Conservation (phyloP, 2,329 filamentous ascomycete genomes). For the Stromatinia cepivora region DNA sequence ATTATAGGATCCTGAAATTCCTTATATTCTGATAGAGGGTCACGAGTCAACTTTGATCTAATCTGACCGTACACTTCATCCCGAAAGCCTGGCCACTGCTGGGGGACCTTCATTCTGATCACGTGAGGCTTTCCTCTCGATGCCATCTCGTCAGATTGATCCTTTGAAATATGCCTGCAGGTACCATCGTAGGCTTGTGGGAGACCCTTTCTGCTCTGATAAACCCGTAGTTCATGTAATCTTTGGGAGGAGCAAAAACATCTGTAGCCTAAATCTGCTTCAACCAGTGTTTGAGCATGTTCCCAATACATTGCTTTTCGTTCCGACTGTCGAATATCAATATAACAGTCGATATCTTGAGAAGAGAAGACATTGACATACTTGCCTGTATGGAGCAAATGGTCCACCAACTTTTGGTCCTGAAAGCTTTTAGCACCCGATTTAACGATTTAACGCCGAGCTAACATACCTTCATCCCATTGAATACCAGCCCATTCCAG, state of each 20-base stretch:
- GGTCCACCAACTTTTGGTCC: constrained; percentile 79
- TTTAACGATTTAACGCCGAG: neutral
- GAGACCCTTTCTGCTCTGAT: constrained; percentile 59
- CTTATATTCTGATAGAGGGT: constrained; percentile 4
- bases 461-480: constrained; percentile 79
- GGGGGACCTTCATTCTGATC: constrained; percentile 70
- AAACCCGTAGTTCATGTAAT: constrained; percentile 64
- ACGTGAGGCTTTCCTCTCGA: constrained; percentile 69
- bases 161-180: constrained; percentile 65
- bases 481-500: constrained; percentile 83
- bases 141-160: constrained; percentile 71
- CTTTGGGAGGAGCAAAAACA: constrained; percentile 84
- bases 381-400: constrained; percentile 83
- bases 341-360: constrained; percentile 24
- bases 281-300: constrained; percentile 68
- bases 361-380: constrained; percentile 43
- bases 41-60: constrained; percentile 41
- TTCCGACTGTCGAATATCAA: constrained; percentile 63
- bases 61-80: constrained; percentile 80
- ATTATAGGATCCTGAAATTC: constrained; percentile 80
- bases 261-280: constrained; percentile 76
- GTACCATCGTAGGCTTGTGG: constrained; percentile 67
- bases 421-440: constrained; percentile 41
- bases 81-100: constrained; percentile 61
- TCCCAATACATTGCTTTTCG: constrained; percentile 70